Conservation (phyloP, 2,329 filamentous ascomycete species). For the Macrophomina phaseolina region DNA sequence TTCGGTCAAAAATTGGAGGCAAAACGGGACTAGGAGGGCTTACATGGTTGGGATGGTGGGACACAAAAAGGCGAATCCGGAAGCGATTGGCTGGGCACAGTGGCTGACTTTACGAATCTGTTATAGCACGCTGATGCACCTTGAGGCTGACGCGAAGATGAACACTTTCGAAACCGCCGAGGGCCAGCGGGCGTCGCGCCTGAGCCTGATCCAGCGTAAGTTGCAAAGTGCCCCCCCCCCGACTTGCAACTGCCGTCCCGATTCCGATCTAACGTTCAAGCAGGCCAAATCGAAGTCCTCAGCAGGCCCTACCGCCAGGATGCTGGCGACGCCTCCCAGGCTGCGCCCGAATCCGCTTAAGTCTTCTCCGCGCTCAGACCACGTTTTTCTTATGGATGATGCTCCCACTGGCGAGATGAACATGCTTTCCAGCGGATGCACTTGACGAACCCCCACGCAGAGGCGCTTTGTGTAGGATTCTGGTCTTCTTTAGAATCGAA, state of each 20-base stretch:
- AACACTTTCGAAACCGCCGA: conserved; percentile 70
- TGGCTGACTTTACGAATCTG: neutral
- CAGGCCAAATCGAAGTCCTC: conserved; percentile 58
- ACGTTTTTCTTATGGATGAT: neutral
- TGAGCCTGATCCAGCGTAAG: conserved; percentile 84
- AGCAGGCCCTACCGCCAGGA: conserved; percentile 38
- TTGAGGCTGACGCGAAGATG: conserved; percentile 83
- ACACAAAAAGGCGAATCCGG: neutral
- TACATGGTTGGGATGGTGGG: neutral
- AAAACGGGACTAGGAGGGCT: neutral
- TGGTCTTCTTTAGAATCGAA: neutral
- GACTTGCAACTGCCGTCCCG: neutral
- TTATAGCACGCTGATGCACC: conserved; percentile 73
- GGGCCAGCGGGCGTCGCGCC: conserved; percentile 66
- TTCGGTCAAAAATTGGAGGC: neutral
- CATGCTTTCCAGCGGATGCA: neutral
- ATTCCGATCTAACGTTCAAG: conserved; percentile 1
- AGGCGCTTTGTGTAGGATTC: neutral
- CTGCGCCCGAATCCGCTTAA: neutral
- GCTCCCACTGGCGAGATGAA: neutral
- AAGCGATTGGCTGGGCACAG: neutral
- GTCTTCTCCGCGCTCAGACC: neutral
- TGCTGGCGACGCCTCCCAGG: neutral
- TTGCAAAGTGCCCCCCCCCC: conserved; percentile 31
- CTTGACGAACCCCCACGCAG: neutral